Evolutionary conservation across 2,329 filamentous ascomycete genomes (phyloP).

Genomic region (Fonsecaea monophora): DNA sequence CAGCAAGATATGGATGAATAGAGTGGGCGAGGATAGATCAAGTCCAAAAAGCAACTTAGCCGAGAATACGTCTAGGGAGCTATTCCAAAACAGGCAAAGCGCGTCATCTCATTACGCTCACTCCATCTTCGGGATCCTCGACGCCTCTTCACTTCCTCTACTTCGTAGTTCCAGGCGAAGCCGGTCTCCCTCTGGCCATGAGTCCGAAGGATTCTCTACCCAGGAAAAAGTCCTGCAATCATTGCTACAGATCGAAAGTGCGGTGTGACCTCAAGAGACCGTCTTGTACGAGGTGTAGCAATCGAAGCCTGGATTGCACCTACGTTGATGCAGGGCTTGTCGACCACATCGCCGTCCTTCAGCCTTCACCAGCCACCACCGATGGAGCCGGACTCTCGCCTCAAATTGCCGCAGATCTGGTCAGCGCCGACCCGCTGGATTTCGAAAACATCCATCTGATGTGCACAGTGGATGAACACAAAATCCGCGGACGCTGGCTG

Average conservation of each 20-base stretch:
- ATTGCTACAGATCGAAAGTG: conserved; percentile 29
- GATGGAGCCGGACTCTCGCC: neutral
- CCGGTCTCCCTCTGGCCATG: conserved; percentile 12
- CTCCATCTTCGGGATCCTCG: neutral
- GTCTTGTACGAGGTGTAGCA: conserved; percentile 24
- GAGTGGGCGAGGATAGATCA: no score
- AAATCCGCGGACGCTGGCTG: conserved; percentile 59
- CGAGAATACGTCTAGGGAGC: neutral
- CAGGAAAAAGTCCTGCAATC: conserved; percentile 25
- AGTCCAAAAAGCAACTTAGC: neutral
- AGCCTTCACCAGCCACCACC: neutral
- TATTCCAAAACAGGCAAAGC: neutral
- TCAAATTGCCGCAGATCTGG: neutral
- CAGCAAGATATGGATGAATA: neutral
- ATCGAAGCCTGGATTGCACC: conserved; percentile 12
- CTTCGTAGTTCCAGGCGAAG: neutral
- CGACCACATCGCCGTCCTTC: neutral
- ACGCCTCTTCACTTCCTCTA: neutral
- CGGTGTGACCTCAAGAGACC: conserved; percentile 26
- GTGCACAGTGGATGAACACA: conserved; percentile 57
- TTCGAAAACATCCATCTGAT: conserved; percentile 42
- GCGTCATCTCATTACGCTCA: neutral
- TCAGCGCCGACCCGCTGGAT: conserved; percentile 6
- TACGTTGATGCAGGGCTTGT: conserved; percentile 9
- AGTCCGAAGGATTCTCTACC: conserved; percentile 10